These are phyloP conservation scores for Candida bentonensis DNA, from an alignment of 805 yeast genomes.

Conservation along the genomic window DNA sequence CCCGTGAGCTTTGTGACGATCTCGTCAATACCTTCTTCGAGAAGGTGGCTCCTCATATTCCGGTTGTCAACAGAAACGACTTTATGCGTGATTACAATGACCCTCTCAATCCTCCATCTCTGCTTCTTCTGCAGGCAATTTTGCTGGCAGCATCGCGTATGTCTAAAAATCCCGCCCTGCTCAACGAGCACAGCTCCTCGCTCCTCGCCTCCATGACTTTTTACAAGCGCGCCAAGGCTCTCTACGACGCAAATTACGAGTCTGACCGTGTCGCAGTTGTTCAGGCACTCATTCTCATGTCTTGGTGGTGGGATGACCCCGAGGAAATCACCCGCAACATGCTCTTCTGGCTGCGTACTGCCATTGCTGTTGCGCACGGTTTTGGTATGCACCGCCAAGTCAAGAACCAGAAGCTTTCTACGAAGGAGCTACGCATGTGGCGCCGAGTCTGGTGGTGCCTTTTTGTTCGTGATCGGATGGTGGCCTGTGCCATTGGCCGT, in stretches of 20 bases:
- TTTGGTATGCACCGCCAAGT: slow-evolving; percentile 59
- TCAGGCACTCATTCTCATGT: slow-evolving; percentile 48
- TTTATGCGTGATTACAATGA: slow-evolving; percentile 48
- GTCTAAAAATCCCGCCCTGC: slow-evolving; percentile 36
- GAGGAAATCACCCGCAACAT: slow-evolving; percentile 54
- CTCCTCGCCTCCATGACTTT: slow-evolving; percentile 45
- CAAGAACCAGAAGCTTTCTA: slow-evolving; percentile 23
- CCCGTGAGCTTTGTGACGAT: slow-evolving; percentile 41
- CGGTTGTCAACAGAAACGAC: slow-evolving; percentile 47
- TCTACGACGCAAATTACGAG: slow-evolving; percentile 59
- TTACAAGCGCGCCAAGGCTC: slow-evolving; percentile 58
- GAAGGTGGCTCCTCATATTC: slow-evolving; percentile 52
- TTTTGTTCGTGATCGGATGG: slow-evolving; percentile 53
- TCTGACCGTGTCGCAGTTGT: slow-evolving; percentile 46
- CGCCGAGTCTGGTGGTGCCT: slow-evolving; percentile 68
- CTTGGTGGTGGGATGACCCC: slow-evolving; percentile 63
- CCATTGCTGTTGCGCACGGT: slow-evolving; percentile 58
- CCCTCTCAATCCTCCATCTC: slow-evolving; percentile 42
- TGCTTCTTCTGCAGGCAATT: slow-evolving; percentile 54
- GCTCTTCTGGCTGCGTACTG: slow-evolving; percentile 57
- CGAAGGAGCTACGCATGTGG: slow-evolving; percentile 35
- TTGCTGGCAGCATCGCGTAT: slow-evolving; percentile 55
- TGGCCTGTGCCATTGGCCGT: slow-evolving; percentile 61
- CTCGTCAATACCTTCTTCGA: slow-evolving; percentile 49
- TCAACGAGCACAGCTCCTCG: slow-evolving; percentile 31